Conservation (phyloP, 805 yeast species). For the Metschnikowia gelsemii region DNA sequence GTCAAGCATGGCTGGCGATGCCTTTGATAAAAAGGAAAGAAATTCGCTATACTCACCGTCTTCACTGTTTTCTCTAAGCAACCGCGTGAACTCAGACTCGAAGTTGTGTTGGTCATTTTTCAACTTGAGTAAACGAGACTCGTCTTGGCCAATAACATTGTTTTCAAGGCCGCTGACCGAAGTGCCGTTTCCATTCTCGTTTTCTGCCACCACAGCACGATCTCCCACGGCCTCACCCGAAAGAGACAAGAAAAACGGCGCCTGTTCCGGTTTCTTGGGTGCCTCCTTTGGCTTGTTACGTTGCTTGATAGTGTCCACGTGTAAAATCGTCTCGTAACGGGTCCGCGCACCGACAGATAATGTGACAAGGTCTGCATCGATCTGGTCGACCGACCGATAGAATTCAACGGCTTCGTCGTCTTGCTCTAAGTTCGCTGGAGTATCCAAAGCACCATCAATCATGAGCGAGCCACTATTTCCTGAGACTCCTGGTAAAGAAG, state of each 20-base stretch:
- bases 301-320: constrained; percentile 78
- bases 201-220: constrained; percentile 54
- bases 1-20: constrained; percentile 79
- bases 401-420: constrained; percentile 33
- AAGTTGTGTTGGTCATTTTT: constrained; percentile 45
- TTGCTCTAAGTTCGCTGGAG: constrained; percentile 30
- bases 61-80: constrained; percentile 54
- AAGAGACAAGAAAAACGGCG: constrained; percentile 76
- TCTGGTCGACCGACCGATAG: constrained; percentile 60
- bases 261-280: constrained; percentile 76
- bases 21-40: constrained; percentile 50
- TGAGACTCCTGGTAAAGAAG: constrained; percentile 69
- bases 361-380: constrained; percentile 62
- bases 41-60: constrained; percentile 47
- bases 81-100: constrained; percentile 71
- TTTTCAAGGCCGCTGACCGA: background rate
- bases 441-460: constrained; percentile 74
- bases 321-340: constrained; percentile 73
- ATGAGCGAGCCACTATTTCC: constrained; percentile 74
- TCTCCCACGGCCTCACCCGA: constrained; percentile 70
- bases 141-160: constrained; percentile 19
- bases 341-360: constrained; percentile 74
- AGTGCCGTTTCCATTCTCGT: constrained; percentile 14
- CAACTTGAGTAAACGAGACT: constrained; percentile 35
- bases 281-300: constrained; percentile 90